Conservation (phyloP, 495 filamentous ascomycete species). For the Trypethelium eluteriae region DNA sequence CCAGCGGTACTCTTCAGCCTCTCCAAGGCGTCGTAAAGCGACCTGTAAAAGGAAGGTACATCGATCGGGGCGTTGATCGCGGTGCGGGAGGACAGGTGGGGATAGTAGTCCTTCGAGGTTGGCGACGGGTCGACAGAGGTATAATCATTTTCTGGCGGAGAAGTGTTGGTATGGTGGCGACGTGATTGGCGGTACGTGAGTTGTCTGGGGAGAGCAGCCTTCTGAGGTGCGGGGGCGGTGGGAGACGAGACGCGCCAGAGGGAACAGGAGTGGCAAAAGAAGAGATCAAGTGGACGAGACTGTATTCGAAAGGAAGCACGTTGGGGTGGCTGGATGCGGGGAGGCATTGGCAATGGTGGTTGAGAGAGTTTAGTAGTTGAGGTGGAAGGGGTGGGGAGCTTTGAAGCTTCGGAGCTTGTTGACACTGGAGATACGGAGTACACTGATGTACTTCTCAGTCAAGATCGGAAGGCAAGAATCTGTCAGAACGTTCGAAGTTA, state of each 20-base stretch:
- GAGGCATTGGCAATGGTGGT: conserved; percentile 26
- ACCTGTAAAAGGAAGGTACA: conserved; percentile 28
- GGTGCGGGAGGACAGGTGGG: conserved; percentile 29
- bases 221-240: conserved; percentile 7
- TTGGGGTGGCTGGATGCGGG: conserved; percentile 20
- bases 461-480: too few species aligned
- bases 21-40: conserved; percentile 55
- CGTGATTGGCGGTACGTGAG: neutral
- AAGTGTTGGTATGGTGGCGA: neutral
- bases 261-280: conserved; percentile 17
- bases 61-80: conserved; percentile 33
- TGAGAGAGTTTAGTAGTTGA: neutral
- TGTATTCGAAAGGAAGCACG: conserved; percentile 8
- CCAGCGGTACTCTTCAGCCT: conserved; percentile 55
- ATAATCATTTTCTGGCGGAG: neutral
- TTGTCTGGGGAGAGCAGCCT: conserved; percentile 5
- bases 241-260: conserved; percentile 26
- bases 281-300: conserved; percentile 12
- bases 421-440: too few species aligned
- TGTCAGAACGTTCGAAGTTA: neutral
- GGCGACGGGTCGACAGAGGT: conserved; percentile 24
- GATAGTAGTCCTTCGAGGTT: neutral
- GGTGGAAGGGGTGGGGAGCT: neutral
- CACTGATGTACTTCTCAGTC: too few species aligned
- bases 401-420: neutral